Percentiles rank a stretch among this genome's conserved stretches.
Conservation (phyloP, 768 basidiomycete genomes). For the Phaeolepiota aurea region DNA sequence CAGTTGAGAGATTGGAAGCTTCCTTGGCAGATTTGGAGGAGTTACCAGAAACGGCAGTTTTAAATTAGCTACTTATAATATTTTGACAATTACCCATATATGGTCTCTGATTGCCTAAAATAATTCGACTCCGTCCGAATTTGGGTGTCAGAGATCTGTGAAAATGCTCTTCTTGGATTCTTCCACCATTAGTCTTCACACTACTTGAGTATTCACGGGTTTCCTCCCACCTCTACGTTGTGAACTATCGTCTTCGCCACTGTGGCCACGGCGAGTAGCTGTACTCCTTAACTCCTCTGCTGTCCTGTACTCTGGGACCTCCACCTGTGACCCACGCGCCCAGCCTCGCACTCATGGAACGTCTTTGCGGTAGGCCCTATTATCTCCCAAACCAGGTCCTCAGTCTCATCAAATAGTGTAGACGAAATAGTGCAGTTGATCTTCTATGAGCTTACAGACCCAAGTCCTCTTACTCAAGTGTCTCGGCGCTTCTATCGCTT, state of each 20-base stretch:
- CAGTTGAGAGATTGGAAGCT: slow-evolving; percentile 69
- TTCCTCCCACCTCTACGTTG: slow-evolving; percentile 14
- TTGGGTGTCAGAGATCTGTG: slow-evolving; percentile 13
- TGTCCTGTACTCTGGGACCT: slow-evolving; percentile 5
- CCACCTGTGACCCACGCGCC: slow-evolving; percentile 5
- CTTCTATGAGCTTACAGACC: slow-evolving; percentile 65
- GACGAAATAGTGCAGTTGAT: slow-evolving; percentile 68
- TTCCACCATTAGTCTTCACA: slow-evolving; percentile 13
- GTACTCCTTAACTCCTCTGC: slow-evolving; percentile 6
- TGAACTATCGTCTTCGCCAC: slow-evolving; percentile 12
- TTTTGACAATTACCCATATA: slow-evolving; percentile 15
- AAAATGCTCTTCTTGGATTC: slow-evolving; percentile 15
- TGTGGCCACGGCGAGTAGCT: slow-evolving; percentile 3
- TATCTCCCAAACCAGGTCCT: slow-evolving; percentile 5
- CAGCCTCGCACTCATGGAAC: slow-evolving; percentile 37
- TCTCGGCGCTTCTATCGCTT: slow-evolving; percentile 54
- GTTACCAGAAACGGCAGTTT: slow-evolving; percentile 30
- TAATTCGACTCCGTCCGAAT: slow-evolving; percentile 41
- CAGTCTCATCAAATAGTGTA: slow-evolving; percentile 13
- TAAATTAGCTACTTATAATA: slow-evolving; percentile 12
- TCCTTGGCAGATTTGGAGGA: slow-evolving; percentile 58
- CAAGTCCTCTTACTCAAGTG: slow-evolving; percentile 45
- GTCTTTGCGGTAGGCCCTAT: slow-evolving; percentile 49
- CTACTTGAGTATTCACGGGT: slow-evolving; percentile 8
- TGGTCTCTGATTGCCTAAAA: slow-evolving; percentile 31